Base-by-base conservation (phyloP, 2,329 filamentous ascomycete genomes). In the Penicillium sp. region DNA sequence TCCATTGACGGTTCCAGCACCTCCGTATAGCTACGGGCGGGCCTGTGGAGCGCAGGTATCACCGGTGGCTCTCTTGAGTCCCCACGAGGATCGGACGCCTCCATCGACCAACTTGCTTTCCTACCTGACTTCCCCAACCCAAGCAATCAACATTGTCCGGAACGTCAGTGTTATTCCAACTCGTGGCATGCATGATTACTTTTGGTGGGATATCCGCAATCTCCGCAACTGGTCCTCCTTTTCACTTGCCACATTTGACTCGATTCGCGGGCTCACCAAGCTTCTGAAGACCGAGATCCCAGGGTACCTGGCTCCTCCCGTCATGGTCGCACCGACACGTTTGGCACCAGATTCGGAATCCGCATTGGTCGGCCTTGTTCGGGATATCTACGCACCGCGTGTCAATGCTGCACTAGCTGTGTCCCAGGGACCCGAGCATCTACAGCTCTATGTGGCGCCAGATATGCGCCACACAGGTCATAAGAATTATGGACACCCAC, bases 131-230 rank as follows among this genome's bases (percentile, higher is more conserved):
- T 74, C 77, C 0, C 70, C 86, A 45, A 95, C 94, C 60, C 89
- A 90, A 14, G 83, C 87, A 15, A 85, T 90, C 13, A 84, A 84
- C 27, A 74, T 95, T 21, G 87, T 94, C 25, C 84, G 84, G 58
- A 86, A 84, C 52, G 79, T 91, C 52, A 86, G 84, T 44, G 83
- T 84, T 60, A 62, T 81, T 69, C 50, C 73, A 75, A 57, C 79
- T 74, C 49, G 86, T 81, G 63, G 82, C 76, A 58, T 78, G 76
- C 67, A 84, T 56, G 87, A 84, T 64, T 83, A 94, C 71, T 95
- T 91, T 67, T 97, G 91, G 91, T 96, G 88, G 86, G 91, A 97
- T 59, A 78, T 94, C 43, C 86, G 91, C 53, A 91, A 94, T 62
- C 75, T 96, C 51, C 81, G 87, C 48, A 78, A 81, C 47, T 96